Evolutionary conservation across 1,139 yeast species (phyloP), one percentile per base, ranked within the genome.

Genomic region (Scheffersomyces lignicola): DNA sequence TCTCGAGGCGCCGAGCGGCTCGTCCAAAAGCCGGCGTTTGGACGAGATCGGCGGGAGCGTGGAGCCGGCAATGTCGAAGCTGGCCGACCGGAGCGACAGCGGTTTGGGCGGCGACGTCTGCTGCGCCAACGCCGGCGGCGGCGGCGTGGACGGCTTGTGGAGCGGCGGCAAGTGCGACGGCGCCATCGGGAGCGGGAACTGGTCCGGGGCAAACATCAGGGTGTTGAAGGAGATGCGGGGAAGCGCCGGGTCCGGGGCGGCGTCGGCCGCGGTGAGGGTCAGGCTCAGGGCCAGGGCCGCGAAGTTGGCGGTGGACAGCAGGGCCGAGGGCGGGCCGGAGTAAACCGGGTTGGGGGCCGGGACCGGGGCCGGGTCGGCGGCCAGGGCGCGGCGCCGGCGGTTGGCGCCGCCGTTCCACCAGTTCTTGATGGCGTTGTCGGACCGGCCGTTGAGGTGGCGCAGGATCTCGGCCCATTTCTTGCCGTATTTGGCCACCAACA

Each of bases 331-430:
- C n/a, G n/a, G n/a, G n/a, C n/a, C 33, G n/a, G 31, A 22, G 7
- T 23, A 21, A 21, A 21, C 20, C 4, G 30, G 15, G 12, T 5
- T 23, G 32, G 24, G 18, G n/a, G 16, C 12, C 12, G 15, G 25
- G 9, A 18, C 24, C 28, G n/a, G n/a, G n/a, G 29, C 20, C 10
- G 10, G 5, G 5, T 42, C 32, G 4, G 40, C 43, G 29, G 41
- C 35, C 38, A 63, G 56, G 3, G 81, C 80, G 43, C 86, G 57
- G 47, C 88, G 72, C 44, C 95, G 65, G 41, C 94, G 71, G 51
- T 84, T 86, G 12, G 94, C 90, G 9, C 95, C 94, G 6, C 95
- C 95, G 53, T 89, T 89, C 96, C 96, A 89, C 96, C 96, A 89
- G 61, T 88, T 88, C 56, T 89, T 89, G 48, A 89, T 87, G 18